A percentile compares a stretch with the other conserved stretches of the same genome.
phyloP scores from a whole-genome alignment of 2,329 filamentous ascomycete genomes.

The Pseudogymnoascus sp. region DNA sequence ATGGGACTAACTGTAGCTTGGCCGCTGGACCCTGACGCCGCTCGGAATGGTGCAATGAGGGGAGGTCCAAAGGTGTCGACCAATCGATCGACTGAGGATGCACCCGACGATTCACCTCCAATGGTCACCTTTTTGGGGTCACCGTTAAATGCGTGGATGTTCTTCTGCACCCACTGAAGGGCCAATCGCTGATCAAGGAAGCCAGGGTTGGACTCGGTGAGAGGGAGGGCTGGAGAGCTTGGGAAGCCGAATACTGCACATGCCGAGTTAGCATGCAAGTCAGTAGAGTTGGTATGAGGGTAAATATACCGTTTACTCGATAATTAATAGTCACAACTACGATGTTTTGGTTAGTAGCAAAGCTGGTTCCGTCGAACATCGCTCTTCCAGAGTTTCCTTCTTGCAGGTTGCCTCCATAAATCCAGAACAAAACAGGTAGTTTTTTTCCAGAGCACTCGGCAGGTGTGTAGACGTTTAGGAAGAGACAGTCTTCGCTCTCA shows the following conservation, averaged over 20 bases:
- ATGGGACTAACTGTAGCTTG: not conserved
- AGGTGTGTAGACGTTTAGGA: conserved; percentile 10
- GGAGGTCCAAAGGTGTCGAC: not conserved
- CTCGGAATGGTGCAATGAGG: conserved; percentile 11
- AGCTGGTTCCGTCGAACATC: conserved; percentile 15
- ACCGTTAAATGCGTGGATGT: conserved; percentile 45
- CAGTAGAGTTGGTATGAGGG: not conserved
- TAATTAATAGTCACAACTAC: conserved; percentile 18
- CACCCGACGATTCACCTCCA: conserved; percentile 48
- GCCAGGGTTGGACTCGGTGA: conserved; percentile 38
- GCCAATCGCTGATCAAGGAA: conserved; percentile 43
- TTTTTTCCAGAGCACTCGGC: not conserved
- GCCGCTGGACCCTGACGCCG: not conserved
- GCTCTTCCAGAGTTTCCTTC: conserved; percentile 11
- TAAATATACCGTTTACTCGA: conserved; percentile 10
- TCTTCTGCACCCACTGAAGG: conserved; percentile 42
- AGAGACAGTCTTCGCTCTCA: conserved; percentile 13
- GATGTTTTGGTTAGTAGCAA: conserved; percentile 15
- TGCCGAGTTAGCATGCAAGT: not conserved
- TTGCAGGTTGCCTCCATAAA: conserved; percentile 10
- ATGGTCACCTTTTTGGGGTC: conserved; percentile 42
- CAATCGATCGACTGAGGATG: conserved; percentile 19
- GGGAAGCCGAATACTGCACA: conserved; percentile 39
- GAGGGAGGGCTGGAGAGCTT: conserved; percentile 36
- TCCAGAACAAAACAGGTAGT: conserved; percentile 11